Evolutionary conservation across 2,329 filamentous ascomycete species (phyloP), one percentile per base, ranked within the genome.

Genomic region (Cercospora canescens): DNA sequence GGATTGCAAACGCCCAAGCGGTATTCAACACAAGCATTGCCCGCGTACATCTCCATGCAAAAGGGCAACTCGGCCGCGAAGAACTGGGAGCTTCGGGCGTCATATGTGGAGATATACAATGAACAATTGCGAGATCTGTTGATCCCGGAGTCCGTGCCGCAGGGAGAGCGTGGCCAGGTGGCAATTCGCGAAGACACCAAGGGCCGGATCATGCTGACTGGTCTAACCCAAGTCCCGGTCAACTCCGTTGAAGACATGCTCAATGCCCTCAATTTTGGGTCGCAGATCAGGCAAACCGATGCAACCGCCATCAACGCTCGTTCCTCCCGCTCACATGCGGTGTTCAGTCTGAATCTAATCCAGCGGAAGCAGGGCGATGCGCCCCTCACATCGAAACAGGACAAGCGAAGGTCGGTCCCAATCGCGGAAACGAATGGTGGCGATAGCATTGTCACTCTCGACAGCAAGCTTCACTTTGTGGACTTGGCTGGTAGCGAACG

Each of bases 381-480:
- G 74, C 4, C 73, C 76, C 83, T 87, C 6, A 80, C 85, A 3
- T 83, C 87, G 16, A 84, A 84, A 12, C 83, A 86, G 32, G 93
- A 97, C 70, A 97, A 96, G 81, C 90, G 94, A 67, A 88, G 91
- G 72, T 98, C 95, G 0, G 89, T 96, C 70, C 93, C 94, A 0
- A 76, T 94, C 6, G 95, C 98, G 76, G 87, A 90, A 41, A 87
- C 95, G 83, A 87, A 89, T 2, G 80, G 81, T 11, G 86, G 87
- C 26, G 87, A 89, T 18, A 87, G 79, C 39, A 88, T 87, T 79
- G 86, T 98, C 48, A 97, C 93, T 0, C 91, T 95, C 9, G 95
- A 99, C 79, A 99, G 95, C 87, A 99, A 99, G 80, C 86, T 99
- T 59, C 95, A 99, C 78, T 99, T 99, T 76, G 95, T 99, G 66